These are phyloP conservation scores for Thuidium tamariscinum DNA, from an alignment of 225 moss, liverwort and hornwort genomes.

Conservation along the genomic window DNA sequence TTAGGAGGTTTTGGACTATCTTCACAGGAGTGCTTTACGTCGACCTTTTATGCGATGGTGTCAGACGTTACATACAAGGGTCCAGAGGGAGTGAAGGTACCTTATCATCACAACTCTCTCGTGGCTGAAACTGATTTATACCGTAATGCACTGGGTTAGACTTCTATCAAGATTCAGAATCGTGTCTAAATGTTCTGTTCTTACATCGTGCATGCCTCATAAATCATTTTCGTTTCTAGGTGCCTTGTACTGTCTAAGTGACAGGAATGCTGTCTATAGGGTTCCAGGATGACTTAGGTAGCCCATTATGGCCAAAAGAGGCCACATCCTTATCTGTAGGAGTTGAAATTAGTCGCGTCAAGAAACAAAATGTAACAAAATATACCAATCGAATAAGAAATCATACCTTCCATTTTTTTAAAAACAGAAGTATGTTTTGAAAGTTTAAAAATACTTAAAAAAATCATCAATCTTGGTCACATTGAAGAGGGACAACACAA, in stretches of 20 bases:
- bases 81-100: slow-evolving; percentile 41
- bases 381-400: not conserved
- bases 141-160: not conserved
- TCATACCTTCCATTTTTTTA: no score
- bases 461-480: not conserved
- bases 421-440: not conserved
- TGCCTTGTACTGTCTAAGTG: not conserved
- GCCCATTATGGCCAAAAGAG: not conserved
- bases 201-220: not conserved
- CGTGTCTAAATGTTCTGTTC: not conserved
- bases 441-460: not conserved
- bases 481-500: not conserved
- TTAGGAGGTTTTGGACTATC: slow-evolving; percentile 79
- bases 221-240: not conserved
- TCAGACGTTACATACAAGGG: not conserved
- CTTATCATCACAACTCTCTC: not conserved
- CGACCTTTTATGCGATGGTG: slow-evolving; percentile 79
- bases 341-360: not conserved
- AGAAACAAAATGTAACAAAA: not conserved
- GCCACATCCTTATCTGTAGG: not conserved
- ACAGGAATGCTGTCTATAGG: not conserved
- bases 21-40: slow-evolving; percentile 48
- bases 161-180: not conserved
- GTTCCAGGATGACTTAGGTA: not conserved
- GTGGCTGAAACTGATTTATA: not conserved